phyloP scores from a whole-genome alignment of 1,284 basidiomycete genomes.

The Trametes pubescens region DNA sequence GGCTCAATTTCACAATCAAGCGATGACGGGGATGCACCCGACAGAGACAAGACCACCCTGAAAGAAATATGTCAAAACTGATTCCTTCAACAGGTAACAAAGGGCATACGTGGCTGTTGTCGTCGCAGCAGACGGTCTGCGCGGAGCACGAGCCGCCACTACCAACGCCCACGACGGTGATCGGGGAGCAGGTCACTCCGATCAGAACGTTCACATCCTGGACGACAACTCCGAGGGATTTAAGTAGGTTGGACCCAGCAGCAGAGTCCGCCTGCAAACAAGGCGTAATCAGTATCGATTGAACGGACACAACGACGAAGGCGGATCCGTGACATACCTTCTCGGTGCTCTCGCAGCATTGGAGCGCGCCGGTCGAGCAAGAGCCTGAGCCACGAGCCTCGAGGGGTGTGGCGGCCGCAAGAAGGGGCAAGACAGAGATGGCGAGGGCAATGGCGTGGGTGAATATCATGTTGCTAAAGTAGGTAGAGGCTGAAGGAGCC shows the following conservation, averaged over 20 bases:
- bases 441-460: slow-evolving; percentile 11
- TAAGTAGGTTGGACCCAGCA: slow-evolving; percentile 26
- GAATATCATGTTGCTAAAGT: not conserved
- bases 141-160: slow-evolving; percentile 29
- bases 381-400: slow-evolving; percentile 6
- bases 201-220: slow-evolving; percentile 35
- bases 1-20: not conserved
- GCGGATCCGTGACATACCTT: slow-evolving; percentile 10
- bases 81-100: too few species aligned
- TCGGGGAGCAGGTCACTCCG: slow-evolving; percentile 40
- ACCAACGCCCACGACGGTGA: slow-evolving; percentile 37
- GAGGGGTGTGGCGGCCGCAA: slow-evolving; percentile 31
- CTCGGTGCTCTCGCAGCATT: slow-evolving; percentile 36
- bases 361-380: slow-evolving; percentile 36
- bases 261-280: slow-evolving; percentile 22
- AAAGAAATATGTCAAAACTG: too few species aligned
- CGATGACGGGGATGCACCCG: slow-evolving; percentile 11
- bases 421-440: slow-evolving; percentile 22
- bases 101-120: slow-evolving; percentile 12
- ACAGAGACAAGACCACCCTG: slow-evolving; percentile 16
- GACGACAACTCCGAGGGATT: slow-evolving; percentile 36
- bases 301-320: not conserved
- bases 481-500: not conserved
- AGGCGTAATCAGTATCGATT: not conserved
- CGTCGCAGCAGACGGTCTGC: slow-evolving; percentile 12